Evolutionary conservation across 73 alveolate genomes (phyloP), one percentile per base, ranked within the genome.

Genomic region (Paramecium octaurelia): DNA sequence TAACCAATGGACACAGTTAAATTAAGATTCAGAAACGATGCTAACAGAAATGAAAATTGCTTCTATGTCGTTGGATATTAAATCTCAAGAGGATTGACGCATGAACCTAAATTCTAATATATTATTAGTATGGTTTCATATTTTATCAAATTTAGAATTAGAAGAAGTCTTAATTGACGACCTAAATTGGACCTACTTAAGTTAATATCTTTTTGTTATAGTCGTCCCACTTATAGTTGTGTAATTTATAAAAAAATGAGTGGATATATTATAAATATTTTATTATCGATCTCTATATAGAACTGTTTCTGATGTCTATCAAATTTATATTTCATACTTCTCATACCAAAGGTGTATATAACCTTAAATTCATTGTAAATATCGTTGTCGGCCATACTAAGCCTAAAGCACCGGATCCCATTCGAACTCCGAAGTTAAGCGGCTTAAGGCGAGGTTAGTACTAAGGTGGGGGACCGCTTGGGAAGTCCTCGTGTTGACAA

Each of bases 381-480:
- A 64, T 64, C 84, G 99, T 97, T 97, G 96, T 98, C 99, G 99
- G 99, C 99, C 99, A 98, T 97, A 98, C 99, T 98, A 98, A 92
- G 98, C 97, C 99, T 94, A 97, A 96, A 88, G 99, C 99, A 98
- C 99, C 99, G 98, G 99, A 98, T 98, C 99, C 99, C 99, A 95
- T 97, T 99, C 99, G 99, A 98, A 97, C 99, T 98, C 99, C 98
- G 99, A 98, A 98, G 99, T 98, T 98, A 98, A 98, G 99, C 99
- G 99, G 99, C 98, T 92, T 98, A 97, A 98, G 99, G 99, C 98
- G 96, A 86, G 99, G 99, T 95, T 97, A 98, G 99, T 98, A 98
- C 99, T 98, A 98, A 96, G 99, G 99, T 98, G 99, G 99, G 99
- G 98, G 99, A 98, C 99, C 99, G 99, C 99, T 96, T 97, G 99